These are phyloP conservation scores for Backusella tuberculispora DNA, from an alignment of 192 early-diverging fungal genomes.

Conservation along the genomic window DNA sequence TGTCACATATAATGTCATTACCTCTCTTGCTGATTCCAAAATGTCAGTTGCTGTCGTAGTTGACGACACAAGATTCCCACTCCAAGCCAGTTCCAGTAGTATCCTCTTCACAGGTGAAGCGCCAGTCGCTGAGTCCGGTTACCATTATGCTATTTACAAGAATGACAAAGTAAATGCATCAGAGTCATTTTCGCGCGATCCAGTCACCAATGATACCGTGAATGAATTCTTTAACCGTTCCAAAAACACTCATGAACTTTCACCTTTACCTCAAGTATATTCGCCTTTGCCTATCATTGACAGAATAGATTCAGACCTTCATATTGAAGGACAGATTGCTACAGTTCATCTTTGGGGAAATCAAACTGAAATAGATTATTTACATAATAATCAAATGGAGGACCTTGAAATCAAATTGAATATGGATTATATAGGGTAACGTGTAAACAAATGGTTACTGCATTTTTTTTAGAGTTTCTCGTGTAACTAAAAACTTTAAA, in stretches of 20 bases:
- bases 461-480: not conserved
- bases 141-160: not conserved
- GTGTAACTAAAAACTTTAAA: not conserved
- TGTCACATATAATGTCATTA: slow-evolving; percentile 5
- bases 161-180: not conserved
- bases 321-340: slow-evolving; percentile 4
- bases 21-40: not conserved
- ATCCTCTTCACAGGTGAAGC: slow-evolving; percentile 19
- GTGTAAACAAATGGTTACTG: not conserved
- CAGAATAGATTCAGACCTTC: slow-evolving; percentile 2
- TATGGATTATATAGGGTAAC: slow-evolving; percentile 23
- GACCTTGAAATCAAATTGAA: not conserved
- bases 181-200: slow-evolving; percentile 12
- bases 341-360: slow-evolving; percentile 12
- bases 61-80: not conserved
- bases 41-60: slow-evolving; percentile 8
- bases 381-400: not conserved
- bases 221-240: slow-evolving; percentile 28
- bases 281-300: not conserved
- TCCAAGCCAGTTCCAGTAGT: not conserved
- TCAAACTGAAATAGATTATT: not conserved
- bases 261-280: slow-evolving; percentile 1
- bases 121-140: not conserved
- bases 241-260: not conserved
- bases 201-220: not conserved